Percentiles rank a stretch among this genome's conserved stretches.
phyloP scores from a whole-genome alignment of 768 basidiomycete genomes.

The Thelephora aurantiotincta region DNA sequence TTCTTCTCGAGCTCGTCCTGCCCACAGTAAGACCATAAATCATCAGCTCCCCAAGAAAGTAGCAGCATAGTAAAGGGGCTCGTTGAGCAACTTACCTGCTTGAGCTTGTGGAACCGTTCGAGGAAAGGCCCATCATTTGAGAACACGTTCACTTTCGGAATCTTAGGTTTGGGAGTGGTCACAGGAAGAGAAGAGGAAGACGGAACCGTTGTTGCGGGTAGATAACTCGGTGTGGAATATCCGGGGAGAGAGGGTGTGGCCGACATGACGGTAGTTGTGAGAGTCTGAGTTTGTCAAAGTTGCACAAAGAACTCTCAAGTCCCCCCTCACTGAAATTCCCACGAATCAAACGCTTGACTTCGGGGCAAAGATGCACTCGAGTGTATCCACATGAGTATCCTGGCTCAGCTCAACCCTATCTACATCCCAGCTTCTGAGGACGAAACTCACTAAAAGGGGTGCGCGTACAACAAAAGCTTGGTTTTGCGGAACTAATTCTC shows the following conservation, averaged over 20 bases:
- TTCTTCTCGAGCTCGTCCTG: slow-evolving; percentile 48
- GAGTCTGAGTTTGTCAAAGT: too few species aligned
- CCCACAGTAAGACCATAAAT: not conserved
- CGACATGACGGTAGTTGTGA: too few species aligned
- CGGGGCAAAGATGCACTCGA: too few species aligned
- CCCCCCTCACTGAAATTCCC: too few species aligned
- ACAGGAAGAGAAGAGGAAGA: slow-evolving; percentile 12
- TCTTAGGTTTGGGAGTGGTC: slow-evolving; percentile 22
- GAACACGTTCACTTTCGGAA: slow-evolving; percentile 37
- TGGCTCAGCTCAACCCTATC: too few species aligned
- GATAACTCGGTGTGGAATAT: slow-evolving; percentile 15
- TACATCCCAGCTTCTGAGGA: too few species aligned
- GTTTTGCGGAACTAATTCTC: too few species aligned
- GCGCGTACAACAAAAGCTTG: too few species aligned
- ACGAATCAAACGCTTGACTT: too few species aligned
- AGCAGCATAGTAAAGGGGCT: not conserved
- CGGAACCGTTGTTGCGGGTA: slow-evolving; percentile 13
- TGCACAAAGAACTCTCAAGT: too few species aligned
- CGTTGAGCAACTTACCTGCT: slow-evolving; percentile 27
- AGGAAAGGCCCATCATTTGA: slow-evolving; percentile 59
- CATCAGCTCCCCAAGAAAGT: not conserved
- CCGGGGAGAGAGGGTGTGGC: not conserved
- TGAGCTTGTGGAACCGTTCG: slow-evolving; percentile 44
- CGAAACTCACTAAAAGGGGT: too few species aligned
- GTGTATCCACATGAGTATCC: too few species aligned